Evolutionary conservation across 2,329 filamentous ascomycete genomes (phyloP).

Genomic region (Thermomyces lanuginosus): DNA sequence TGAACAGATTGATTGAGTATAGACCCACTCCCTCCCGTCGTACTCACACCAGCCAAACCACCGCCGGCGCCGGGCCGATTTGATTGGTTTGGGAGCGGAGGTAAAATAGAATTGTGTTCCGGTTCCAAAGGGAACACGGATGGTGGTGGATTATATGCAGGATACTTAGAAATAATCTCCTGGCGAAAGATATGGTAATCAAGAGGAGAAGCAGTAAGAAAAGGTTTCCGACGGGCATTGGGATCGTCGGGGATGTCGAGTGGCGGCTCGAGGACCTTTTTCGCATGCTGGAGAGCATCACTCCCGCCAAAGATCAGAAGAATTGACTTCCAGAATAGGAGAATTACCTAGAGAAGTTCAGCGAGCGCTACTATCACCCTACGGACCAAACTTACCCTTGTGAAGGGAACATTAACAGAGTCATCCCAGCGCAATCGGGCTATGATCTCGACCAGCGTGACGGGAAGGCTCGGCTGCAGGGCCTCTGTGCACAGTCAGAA

Average conservation of each 20-base stretch:
- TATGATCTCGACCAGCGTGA: constrained; percentile 54
- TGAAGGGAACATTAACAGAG: constrained; percentile 37
- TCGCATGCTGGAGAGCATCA: constrained; percentile 54
- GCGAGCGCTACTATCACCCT: no score
- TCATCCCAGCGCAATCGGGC: constrained; percentile 57
- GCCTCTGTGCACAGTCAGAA: constrained; percentile 20
- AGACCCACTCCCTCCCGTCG: constrained; percentile 37
- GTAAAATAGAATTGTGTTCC: constrained; percentile 79
- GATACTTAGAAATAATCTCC: constrained; percentile 95
- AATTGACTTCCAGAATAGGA: constrained; percentile 84
- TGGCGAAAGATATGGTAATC: constrained; percentile 95
- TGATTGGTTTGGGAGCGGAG: constrained; percentile 62
- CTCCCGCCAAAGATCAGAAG: constrained; percentile 72
- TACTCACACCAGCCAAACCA: constrained; percentile 41
- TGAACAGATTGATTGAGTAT: constrained; percentile 94
- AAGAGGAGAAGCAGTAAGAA: constrained; percentile 81
- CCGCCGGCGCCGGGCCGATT: constrained; percentile 44
- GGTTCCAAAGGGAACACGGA: constrained; percentile 71
- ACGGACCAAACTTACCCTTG: constrained; percentile 35
- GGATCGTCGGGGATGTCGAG: constrained; percentile 32
- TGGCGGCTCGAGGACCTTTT: constrained; percentile 44
- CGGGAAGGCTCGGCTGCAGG: constrained; percentile 51
- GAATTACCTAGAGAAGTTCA: constrained; percentile 52
- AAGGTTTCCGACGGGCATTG: constrained; percentile 47
- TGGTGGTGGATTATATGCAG: constrained; percentile 79